A percentile compares a stretch with the other conserved stretches of the same genome.
Evolutionary conservation across 306 rosid species (phyloP).

Genomic region (Senna tora): DNA sequence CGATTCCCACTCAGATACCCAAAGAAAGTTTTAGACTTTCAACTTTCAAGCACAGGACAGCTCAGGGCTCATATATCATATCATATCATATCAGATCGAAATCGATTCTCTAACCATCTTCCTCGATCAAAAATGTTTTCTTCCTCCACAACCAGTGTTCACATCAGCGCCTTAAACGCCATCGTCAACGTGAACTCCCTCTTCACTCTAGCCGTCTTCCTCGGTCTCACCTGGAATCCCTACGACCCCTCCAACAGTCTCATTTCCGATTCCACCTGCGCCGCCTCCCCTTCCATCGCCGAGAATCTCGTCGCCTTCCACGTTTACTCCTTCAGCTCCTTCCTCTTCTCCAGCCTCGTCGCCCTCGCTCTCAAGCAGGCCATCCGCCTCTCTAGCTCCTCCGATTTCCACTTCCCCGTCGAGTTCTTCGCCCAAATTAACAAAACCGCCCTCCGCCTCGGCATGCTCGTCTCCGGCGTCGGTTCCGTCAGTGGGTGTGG

Average conservation of each 20-base stretch:
- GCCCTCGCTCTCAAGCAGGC: slow-evolving; percentile 88
- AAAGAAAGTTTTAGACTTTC: too few species aligned
- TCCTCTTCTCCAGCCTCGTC: slow-evolving; percentile 94
- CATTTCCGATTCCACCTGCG: slow-evolving; percentile 44
- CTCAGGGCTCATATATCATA: not conserved
- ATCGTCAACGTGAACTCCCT: slow-evolving; percentile 87
- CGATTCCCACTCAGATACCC: not conserved
- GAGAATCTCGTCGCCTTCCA: slow-evolving; percentile 83
- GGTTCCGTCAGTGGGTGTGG: slow-evolving; percentile 72
- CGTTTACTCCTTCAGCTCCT: slow-evolving; percentile 94
- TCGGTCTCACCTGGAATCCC: slow-evolving; percentile 82
- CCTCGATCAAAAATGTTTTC: slow-evolving; percentile 51
- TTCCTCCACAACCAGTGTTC: slow-evolving; percentile 61
- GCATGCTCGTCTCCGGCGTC: slow-evolving; percentile 78
- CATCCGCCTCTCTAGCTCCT: slow-evolving; percentile 60
- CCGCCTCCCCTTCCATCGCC: slow-evolving; percentile 60
- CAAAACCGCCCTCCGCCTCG: slow-evolving; percentile 57
- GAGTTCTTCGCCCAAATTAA: slow-evolving; percentile 63
- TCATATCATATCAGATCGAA: not conserved
- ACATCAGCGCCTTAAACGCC: slow-evolving; percentile 78
- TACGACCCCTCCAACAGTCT: slow-evolving; percentile 63
- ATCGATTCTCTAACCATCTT: not conserved
- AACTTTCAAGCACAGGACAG: not conserved
- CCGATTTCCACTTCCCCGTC: slow-evolving; percentile 48
- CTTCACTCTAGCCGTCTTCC: slow-evolving; percentile 86